Evolutionary conservation across 345 rosid species (phyloP).

Genomic region (Rhodamnia argentea): DNA sequence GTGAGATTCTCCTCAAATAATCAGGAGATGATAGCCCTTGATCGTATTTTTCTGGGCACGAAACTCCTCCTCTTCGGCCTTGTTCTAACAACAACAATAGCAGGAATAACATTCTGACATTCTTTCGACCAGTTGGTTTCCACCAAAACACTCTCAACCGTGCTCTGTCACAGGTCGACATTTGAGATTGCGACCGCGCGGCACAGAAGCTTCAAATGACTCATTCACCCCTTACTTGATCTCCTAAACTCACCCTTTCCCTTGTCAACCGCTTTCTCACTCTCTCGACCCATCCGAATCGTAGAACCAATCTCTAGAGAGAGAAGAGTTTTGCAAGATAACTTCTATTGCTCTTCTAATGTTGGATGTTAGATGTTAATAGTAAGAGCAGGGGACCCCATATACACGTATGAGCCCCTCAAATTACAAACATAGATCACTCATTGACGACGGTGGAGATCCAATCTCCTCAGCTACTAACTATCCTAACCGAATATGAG

Average conservation of each 20-base stretch:
- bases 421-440: background rate
- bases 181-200: background rate
- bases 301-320: background rate
- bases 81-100: background rate
- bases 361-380: background rate
- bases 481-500: background rate
- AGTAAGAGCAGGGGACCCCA: background rate
- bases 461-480: background rate
- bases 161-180: background rate
- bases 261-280: background rate
- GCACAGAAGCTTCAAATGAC: background rate
- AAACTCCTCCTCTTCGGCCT: background rate
- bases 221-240: background rate
- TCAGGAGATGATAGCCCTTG: background rate
- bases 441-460: background rate
- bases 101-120: background rate
- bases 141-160: background rate
- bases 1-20: background rate
- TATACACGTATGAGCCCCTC: background rate
- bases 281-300: background rate
- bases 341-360: background rate
- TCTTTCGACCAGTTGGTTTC: background rate
- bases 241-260: background rate
- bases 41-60: background rate
- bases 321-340: background rate